These are phyloP conservation scores for Cardiospermum halicacabum DNA, from an alignment of 345 rosid species.

Conservation along the genomic window DNA sequence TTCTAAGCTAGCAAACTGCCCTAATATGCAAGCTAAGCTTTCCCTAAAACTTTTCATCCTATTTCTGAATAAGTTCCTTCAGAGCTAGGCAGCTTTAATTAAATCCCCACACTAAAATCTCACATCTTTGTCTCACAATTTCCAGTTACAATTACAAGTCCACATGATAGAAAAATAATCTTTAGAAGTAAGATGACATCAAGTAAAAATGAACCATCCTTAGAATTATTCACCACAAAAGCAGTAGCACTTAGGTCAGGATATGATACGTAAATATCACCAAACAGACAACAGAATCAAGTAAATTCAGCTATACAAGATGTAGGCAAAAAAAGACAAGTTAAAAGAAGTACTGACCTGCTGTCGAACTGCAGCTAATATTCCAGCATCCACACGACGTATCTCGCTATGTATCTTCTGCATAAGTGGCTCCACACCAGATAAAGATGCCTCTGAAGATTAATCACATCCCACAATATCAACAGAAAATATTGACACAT, in stretches of 20 bases:
- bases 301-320: neutral
- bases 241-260: neutral
- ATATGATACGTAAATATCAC: neutral
- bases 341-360: conserved; percentile 50
- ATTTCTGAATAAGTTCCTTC: neutral
- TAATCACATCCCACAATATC: conserved; percentile 10
- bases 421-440: conserved; percentile 98
- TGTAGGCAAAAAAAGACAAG: neutral
- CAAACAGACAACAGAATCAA: neutral
- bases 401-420: conserved; percentile 94
- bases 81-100: neutral
- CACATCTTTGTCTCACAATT: neutral
- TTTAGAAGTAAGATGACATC: neutral
- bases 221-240: neutral
- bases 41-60: neutral
- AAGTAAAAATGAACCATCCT: too few relatives aligned
- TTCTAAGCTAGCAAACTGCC: neutral
- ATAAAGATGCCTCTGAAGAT: conserved; percentile 81
- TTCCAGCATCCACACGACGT: conserved; percentile 88
- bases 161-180: neutral
- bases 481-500: conserved; percentile 6
- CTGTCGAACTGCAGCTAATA: conserved; percentile 93
- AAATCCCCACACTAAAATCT: conserved; percentile 1
- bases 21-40: neutral
- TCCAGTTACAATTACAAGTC: neutral